Base-by-base conservation (phyloP, 345 rosid genomes). In the Lumnitzera racemosa region DNA sequence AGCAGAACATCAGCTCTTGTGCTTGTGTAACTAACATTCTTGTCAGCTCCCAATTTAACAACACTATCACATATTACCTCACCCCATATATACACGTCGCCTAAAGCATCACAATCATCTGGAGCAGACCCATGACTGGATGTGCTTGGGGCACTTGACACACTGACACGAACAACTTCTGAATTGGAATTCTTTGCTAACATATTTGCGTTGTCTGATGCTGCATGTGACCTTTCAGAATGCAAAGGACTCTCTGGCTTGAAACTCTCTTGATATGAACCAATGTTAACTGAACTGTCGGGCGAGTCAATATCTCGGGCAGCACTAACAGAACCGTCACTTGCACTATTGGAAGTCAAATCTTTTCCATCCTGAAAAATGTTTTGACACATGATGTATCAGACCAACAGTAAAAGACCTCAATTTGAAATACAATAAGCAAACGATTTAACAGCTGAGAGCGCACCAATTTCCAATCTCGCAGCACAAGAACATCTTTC, bases 101-200 rank as follows among this genome's bases (percentile, higher is more conserved):
- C 97, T 71, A 88, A 65, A 53, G 99, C 99, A 80, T 90, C 99
- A 63, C 84, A 86, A 74, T 94, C 92, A 70, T 90, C 97, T 13
- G 96, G 91, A 72, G 84, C 96, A 70, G 97, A 94, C 59, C 97
- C 96, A 64, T 94, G 99, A 73, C 97, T 94, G 51, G 96, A 90
- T 53, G 90, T 86, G 81, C 97, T 94, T 61, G 88, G 99, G 24
- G 75, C 89, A 64, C 99, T 90, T 55, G 99, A 94, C 67, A 94
- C 95, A 79, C 99, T 94, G 76, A 84, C 96, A 60, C 99, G 89
- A 74, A 90, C 79, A 74, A 79, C 85, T 59, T 94, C 99, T 70
- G 99, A 86, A 71, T 78, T 81, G 57, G 95, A 71, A 61, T 88
- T 91, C 74, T 83, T 89, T 64, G 70, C 89, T 76, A 80, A 88